Evolutionary conservation across 805 yeast species (phyloP).

Genomic region (Zygotorulaspora sp.): DNA sequence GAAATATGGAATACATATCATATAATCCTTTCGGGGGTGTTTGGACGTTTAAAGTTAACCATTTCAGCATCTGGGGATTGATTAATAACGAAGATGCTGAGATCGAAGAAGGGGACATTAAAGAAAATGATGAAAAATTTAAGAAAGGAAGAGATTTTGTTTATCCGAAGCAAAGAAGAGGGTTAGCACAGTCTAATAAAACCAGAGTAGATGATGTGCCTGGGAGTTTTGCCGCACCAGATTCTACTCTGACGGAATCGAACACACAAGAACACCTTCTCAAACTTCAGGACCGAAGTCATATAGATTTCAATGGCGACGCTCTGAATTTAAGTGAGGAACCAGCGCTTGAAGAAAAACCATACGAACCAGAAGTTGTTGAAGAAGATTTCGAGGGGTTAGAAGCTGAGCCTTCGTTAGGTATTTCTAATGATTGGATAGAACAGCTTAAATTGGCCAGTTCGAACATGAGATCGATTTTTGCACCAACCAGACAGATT

Average conservation of each 20-base stretch:
- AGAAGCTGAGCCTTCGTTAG: slow-evolving; percentile 43
- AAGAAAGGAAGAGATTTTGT: slow-evolving; percentile 2
- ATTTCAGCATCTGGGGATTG: slow-evolving; percentile 93
- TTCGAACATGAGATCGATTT: slow-evolving; percentile 27
- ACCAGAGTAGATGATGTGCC: slow-evolving; percentile 4
- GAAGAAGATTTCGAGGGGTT: slow-evolving; percentile 44
- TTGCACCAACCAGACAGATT: slow-evolving; percentile 24
- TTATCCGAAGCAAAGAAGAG: slow-evolving; percentile 7
- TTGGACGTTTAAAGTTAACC: slow-evolving; percentile 82
- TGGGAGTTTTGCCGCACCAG: slow-evolving; percentile 2
- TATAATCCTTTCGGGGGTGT: slow-evolving; percentile 70
- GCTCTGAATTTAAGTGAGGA: slow-evolving; percentile 14
- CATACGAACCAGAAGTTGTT: slow-evolving; percentile 61
- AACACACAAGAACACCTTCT: slow-evolving; percentile 9
- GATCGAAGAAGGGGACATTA: slow-evolving; percentile 45
- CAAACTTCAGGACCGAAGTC: slow-evolving; percentile 9
- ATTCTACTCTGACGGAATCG: background rate
- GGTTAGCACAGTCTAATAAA: slow-evolving; percentile 15
- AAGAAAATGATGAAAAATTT: slow-evolving; percentile 22
- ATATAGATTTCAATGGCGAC: slow-evolving; percentile 13
- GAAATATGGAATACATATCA: slow-evolving; percentile 75
- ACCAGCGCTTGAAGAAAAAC: slow-evolving; percentile 52
- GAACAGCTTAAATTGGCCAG: slow-evolving; percentile 54
- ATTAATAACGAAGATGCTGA: slow-evolving; percentile 60
- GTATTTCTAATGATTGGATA: slow-evolving; percentile 58